Base-by-base conservation (phyloP, 345 rosid species). In the Salix udensis region DNA sequence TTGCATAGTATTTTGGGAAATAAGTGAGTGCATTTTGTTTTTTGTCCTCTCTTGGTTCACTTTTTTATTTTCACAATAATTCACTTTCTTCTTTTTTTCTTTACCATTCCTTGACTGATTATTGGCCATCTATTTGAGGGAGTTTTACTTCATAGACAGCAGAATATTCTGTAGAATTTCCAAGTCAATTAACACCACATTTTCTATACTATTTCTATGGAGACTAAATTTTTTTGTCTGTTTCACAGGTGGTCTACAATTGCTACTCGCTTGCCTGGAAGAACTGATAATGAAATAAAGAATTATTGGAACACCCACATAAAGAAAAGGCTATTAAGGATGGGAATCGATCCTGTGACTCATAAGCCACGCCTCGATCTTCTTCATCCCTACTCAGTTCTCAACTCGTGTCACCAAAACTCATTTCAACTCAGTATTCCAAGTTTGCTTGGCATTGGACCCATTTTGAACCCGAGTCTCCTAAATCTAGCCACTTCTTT, bases 221-320 rank as follows among this genome's bases (percentile, higher is more conserved):
- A 24, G 13, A 37, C 74, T 73, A 60, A 60, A 67, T 30, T 36
- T 37, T 64, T 61, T 36, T 55, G 5, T 72, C 58, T 9, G 50
- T 75, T 75, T 61, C 11, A 21, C 67, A 94, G 98, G 86, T 94
- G 98, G 98, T 94, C 98, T 39, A 85, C 89, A 2, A 94, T 94
- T 80, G 98, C 98, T 74, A 81, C 90, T 77, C 88, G 87, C 4
- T 82, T 94, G 68, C 97, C 96, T 0, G 97, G 97, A 81, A 81
- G 98, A 82, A 94, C 98, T 1, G 98, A 94, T 67, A 94, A 94
- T 48, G 98, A 92, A 79, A 92, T 94, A 31, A 94, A 94, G 76
- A 94, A 94, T 70, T 91, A 85, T 53, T 94, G 98, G 98, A 94
- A 94, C 84, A 94, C 98, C 52, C 94, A 84, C 85, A 88, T 94